phyloP scores from a whole-genome alignment of 805 yeast genomes.

The Candida rishiriensis region DNA sequence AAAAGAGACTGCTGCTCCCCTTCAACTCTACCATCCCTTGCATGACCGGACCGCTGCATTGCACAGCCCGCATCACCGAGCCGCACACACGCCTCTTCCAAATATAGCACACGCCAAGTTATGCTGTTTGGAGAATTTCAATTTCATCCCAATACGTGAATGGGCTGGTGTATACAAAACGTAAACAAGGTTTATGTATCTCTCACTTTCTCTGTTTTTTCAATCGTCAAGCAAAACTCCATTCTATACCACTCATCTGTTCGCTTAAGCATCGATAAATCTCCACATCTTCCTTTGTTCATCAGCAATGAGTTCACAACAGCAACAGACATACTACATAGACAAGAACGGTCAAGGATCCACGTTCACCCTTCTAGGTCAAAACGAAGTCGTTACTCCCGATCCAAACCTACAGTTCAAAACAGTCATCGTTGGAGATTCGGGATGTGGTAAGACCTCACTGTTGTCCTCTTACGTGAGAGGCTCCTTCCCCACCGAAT shows the following conservation, averaged over 20 bases:
- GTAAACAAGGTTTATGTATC: too few species aligned
- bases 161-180: too few species aligned
- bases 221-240: too few species aligned
- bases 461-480: slow-evolving; percentile 92
- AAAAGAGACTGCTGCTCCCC: not conserved
- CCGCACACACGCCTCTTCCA: too few species aligned
- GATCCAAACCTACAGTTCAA: slow-evolving; percentile 26
- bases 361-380: slow-evolving; percentile 19
- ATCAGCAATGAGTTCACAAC: not conserved
- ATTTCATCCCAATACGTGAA: too few species aligned
- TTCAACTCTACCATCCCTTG: too few species aligned
- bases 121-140: too few species aligned
- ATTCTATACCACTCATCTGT: not conserved
- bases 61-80: too few species aligned
- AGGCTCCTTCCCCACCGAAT: slow-evolving; percentile 93
- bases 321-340: slow-evolving; percentile 10
- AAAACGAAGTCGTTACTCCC: slow-evolving; percentile 29
- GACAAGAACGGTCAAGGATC: slow-evolving; percentile 20
- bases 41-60: too few species aligned
- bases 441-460: slow-evolving; percentile 98
- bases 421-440: slow-evolving; percentile 94
- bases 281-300: not conserved
- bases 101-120: too few species aligned
- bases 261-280: not conserved
- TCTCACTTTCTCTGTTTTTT: too few species aligned